These are phyloP conservation scores for Xylaria castorea DNA, from an alignment of 495 filamentous ascomycete genomes.

Conservation along the genomic window DNA sequence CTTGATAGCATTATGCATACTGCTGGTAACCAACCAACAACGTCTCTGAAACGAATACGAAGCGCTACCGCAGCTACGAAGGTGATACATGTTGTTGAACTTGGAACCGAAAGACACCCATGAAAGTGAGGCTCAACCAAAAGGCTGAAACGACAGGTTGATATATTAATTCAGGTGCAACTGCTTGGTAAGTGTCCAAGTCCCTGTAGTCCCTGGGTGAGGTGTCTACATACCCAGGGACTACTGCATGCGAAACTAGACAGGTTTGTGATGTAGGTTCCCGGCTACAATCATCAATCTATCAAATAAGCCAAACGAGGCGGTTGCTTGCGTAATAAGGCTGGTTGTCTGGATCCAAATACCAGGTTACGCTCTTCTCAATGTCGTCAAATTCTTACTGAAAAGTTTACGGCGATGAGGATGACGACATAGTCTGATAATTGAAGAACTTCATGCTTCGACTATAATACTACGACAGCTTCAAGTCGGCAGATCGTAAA, in stretches of 20 bases:
- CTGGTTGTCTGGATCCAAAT: slow-evolving; percentile 16
- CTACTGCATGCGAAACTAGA: slow-evolving; percentile 4
- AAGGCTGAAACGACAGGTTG: slow-evolving; percentile 15
- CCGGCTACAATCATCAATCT: slow-evolving; percentile 14
- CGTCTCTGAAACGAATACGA: neutral
- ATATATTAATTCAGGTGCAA: slow-evolving; percentile 1
- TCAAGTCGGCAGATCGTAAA: neutral
- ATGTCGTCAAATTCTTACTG: neutral
- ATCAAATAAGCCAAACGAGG: slow-evolving; percentile 7
- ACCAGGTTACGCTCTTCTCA: slow-evolving; percentile 3
- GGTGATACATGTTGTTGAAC: neutral
- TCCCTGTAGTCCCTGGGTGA: neutral
- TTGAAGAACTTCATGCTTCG: neutral
- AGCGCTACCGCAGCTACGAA: neutral
- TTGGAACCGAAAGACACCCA: neutral
- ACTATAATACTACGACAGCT: neutral
- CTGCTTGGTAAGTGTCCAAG: slow-evolving; percentile 1
- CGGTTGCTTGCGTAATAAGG: slow-evolving; percentile 26
- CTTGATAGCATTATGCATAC: neutral
- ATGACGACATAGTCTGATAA: neutral
- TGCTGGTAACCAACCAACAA: slow-evolving; percentile 3
- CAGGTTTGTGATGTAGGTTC: slow-evolving; percentile 18
- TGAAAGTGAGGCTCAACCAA: slow-evolving; percentile 16
- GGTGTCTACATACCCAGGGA: neutral
- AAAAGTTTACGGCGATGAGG: neutral